These are phyloP conservation scores for Azolla pinnata DNA, from an alignment of 75 land plant genomes.

Conservation along the genomic window DNA sequence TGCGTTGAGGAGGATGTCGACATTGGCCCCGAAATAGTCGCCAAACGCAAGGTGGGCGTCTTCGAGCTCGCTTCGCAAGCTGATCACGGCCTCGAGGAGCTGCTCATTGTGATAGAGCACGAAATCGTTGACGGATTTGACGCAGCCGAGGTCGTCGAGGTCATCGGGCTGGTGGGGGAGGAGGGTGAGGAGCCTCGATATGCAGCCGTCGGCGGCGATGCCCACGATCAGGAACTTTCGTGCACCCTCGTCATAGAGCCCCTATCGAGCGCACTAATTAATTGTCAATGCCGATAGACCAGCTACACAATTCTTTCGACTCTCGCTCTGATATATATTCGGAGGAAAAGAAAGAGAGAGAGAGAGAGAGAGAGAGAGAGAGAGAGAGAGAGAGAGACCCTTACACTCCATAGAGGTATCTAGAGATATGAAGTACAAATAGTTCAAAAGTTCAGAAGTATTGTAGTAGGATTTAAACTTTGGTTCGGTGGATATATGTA, in stretches of 20 bases:
- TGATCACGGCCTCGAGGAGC: slow-evolving; percentile 8
- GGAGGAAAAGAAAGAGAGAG: too few species aligned
- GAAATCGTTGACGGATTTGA: slow-evolving; percentile 7
- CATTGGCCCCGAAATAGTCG: slow-evolving; percentile 13
- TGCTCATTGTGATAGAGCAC: slow-evolving; percentile 13
- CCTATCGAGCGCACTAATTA: too few species aligned
- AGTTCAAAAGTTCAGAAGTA: too few species aligned
- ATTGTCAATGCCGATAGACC: too few species aligned
- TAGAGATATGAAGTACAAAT: too few species aligned
- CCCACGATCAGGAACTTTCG: slow-evolving; percentile 22
- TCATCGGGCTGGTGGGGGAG: neutral
- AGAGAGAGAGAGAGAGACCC: too few species aligned
- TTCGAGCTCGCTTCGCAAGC: slow-evolving; percentile 7
- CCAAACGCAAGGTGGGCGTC: slow-evolving; percentile 4
- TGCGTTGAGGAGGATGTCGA: slow-evolving; percentile 15
- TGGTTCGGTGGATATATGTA: too few species aligned
- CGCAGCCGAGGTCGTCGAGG: slow-evolving; percentile 18
- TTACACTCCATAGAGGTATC: too few species aligned
- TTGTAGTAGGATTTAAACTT: too few species aligned
- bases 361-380: too few species aligned
- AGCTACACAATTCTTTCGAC: too few species aligned
- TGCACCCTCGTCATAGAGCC: slow-evolving; percentile 12
- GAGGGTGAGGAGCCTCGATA: slow-evolving; percentile 14
- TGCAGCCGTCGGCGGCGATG: slow-evolving; percentile 23
- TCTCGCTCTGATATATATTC: too few species aligned